Evolutionary conservation across 108 stramenopile species (phyloP), one percentile per base, ranked within the genome.

Genomic region (Fistulifera pelliculosa): DNA sequence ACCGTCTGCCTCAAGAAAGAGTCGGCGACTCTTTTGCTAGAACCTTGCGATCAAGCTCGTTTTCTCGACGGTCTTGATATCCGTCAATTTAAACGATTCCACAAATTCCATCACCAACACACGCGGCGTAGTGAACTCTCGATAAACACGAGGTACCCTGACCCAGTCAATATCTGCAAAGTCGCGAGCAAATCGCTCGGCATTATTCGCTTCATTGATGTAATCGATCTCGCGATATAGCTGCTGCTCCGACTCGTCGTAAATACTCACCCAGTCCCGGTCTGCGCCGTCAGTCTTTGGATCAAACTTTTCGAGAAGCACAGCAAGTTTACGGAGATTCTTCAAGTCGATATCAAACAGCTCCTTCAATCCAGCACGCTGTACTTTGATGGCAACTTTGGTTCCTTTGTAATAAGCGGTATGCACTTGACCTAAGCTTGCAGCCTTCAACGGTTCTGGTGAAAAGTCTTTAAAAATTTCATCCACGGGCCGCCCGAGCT

Each of bases 281-380:
- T 90, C 87, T 27, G 41, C 50, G 41, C 95, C 95, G 65, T 95
- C 87, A 13, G 83, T 70, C 60, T 95, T 96, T n/a, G 95, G 95
- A 59, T 96, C 95, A 60, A 96, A 86, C 54, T 92, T 90, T 53
- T 97, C 93, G 22, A 97, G 59, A 35, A 97, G 65, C 18, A 71
- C 84, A 2, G 94, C 94, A 18, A 97, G 55, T 40, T 90, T 83
- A 47, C 75, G 68, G 28, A 97, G 64, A 61, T 94, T 94, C 60
- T 94, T 94, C 40, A 97, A 64, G 69, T 97, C 96, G n/a, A 95
- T 83, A 45, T 88, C 94, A 61, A 97, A 97, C n/a, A 97, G 62
- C 31, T 86, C 90, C 70, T 92, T 91, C 26, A 97, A 61, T 14
- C 94, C 94, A 27, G 89, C 89, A n/a, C 93, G 69, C 61, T 97